These are phyloP conservation scores for Aeschynomene evenia DNA, from an alignment of 306 rosid genomes.

Conservation along the genomic window DNA sequence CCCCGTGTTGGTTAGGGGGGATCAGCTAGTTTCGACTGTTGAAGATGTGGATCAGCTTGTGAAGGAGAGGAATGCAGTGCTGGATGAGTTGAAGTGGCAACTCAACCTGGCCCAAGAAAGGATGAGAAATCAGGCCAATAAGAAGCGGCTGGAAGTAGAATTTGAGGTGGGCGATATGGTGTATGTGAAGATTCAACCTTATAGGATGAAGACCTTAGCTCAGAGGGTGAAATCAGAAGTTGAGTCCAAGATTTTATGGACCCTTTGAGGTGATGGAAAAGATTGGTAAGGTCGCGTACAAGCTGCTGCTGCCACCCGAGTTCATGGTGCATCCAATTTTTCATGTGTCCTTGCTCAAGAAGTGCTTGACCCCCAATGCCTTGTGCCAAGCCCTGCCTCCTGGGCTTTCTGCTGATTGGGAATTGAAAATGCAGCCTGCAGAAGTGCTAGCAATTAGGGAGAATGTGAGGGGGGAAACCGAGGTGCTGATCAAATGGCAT, in stretches of 20 bases:
- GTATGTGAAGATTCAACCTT: background rate
- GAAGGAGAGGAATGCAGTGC: background rate
- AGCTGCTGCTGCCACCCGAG: background rate
- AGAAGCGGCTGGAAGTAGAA: background rate
- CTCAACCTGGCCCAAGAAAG: background rate
- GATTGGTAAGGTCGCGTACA: background rate
- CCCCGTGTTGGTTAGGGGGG: background rate
- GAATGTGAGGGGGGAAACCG: no score
- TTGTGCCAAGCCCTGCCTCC: background rate
- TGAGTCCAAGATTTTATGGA: background rate
- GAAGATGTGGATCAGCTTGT: background rate
- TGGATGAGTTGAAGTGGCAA: background rate
- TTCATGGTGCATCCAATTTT: background rate
- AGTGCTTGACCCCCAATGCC: background rate
- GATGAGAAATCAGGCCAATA: background rate
- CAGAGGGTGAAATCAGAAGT: background rate
- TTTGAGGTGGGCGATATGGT: background rate
- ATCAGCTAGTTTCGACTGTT: no score
- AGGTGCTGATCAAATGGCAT: no score
- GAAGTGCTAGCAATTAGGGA: no score
- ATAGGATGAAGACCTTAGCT: background rate
- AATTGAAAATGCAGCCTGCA: no score
- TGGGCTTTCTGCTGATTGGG: no score
- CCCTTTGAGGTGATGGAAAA: background rate
- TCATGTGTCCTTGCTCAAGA: background rate